Percentiles rank a stretch among this genome's conserved stretches.
These are phyloP conservation scores for Rubus parviflorus DNA, from an alignment of 306 rosid genomes.

Conservation along the genomic window DNA sequence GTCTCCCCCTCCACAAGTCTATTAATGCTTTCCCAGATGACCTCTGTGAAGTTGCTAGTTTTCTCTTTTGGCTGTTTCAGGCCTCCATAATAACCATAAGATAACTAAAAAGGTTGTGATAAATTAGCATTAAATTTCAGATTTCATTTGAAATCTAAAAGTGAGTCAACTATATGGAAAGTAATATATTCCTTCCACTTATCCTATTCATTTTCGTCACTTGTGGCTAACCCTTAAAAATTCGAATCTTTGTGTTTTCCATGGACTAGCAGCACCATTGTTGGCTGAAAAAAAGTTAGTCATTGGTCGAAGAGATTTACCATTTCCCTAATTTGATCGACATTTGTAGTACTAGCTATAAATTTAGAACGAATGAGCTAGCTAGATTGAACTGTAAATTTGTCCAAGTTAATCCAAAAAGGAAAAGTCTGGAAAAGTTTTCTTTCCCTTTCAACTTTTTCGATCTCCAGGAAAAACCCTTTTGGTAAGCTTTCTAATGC, in stretches of 20 bases:
- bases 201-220: too few relatives aligned
- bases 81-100: neutral
- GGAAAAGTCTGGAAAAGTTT: neutral
- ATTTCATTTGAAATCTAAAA: constrained; percentile 1
- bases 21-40: neutral
- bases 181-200: neutral
- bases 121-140: neutral
- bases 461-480: neutral
- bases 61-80: neutral
- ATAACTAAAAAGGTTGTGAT: neutral
- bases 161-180: neutral
- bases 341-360: too few relatives aligned
- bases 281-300: too few relatives aligned
- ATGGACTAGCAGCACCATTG: neutral
- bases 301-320: neutral
- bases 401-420: neutral
- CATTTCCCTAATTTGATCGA: neutral
- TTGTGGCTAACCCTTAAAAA: neutral
- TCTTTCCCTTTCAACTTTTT: neutral
- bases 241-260: neutral
- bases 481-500: neutral
- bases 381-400: neutral
- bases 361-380: too few relatives aligned
- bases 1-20: too few relatives aligned
- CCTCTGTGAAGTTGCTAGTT: neutral